A percentile compares a stretch with the other conserved stretches of the same genome.
These are phyloP conservation scores for Aegilops speltoides DNA, from an alignment of 176 grass and related monocot species.

Conservation along the genomic window DNA sequence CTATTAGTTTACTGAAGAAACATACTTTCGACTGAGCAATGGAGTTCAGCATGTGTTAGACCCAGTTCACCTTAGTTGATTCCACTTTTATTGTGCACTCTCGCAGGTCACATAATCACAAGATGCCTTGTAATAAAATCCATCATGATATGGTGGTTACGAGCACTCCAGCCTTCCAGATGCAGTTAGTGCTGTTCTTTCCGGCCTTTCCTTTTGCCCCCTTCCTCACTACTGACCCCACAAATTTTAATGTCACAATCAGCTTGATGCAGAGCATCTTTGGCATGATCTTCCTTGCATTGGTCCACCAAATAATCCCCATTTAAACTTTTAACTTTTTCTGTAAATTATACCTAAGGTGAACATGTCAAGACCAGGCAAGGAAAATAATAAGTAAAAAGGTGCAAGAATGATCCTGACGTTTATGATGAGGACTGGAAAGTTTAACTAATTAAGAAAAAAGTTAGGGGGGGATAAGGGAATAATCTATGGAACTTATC, in stretches of 20 bases:
- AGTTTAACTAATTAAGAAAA: slow-evolving; percentile 37
- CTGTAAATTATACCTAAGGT: slow-evolving; percentile 28
- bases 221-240: slow-evolving; percentile 38
- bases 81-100: slow-evolving; percentile 28
- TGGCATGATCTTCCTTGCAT: slow-evolving; percentile 55
- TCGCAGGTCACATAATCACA: slow-evolving; percentile 26
- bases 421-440: slow-evolving; percentile 24
- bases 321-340: slow-evolving; percentile 41
- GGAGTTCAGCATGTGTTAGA: background rate
- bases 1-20: slow-evolving; percentile 7
- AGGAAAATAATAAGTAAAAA: slow-evolving; percentile 26
- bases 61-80: slow-evolving; percentile 23
- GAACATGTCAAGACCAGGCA: slow-evolving; percentile 21
- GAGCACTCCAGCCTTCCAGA: slow-evolving; percentile 52
- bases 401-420: slow-evolving; percentile 29
- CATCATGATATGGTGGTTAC: slow-evolving; percentile 48
- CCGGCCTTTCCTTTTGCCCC: slow-evolving; percentile 18
- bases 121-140: slow-evolving; percentile 55
- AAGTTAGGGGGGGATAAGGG: slow-evolving; percentile 41
- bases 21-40: background rate
- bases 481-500: slow-evolving; percentile 61
- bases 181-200: slow-evolving; percentile 68
- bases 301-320: slow-evolving; percentile 43
- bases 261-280: slow-evolving; percentile 62
- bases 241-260: slow-evolving; percentile 64